Evolutionary conservation across 257 asterid genomes (phyloP).

Genomic region (Solanum chiquidenum): DNA sequence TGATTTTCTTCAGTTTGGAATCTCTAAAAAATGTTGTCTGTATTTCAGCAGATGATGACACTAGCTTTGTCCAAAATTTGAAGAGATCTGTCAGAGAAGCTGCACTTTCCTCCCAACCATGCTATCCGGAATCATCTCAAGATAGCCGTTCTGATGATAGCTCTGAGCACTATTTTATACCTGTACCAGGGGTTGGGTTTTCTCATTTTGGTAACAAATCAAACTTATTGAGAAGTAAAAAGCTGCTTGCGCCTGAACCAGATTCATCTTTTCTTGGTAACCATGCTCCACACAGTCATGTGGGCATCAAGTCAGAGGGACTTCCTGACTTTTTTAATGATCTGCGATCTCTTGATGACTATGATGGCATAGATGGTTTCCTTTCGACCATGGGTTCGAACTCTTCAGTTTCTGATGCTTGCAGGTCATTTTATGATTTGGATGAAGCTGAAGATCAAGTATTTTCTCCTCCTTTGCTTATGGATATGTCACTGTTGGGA

Average conservation of each 20-base stretch:
- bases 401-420: conserved; percentile 72
- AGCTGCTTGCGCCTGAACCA: conserved; percentile 37
- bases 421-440: conserved; percentile 60
- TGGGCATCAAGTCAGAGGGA: conserved; percentile 52
- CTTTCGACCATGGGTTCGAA: conserved; percentile 68
- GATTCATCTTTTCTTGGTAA: conserved; percentile 49
- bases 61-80: conserved; percentile 59
- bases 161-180: conserved; percentile 85
- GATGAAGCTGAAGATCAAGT: conserved; percentile 80
- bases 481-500: conserved; percentile 60
- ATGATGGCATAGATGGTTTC: conserved; percentile 39
- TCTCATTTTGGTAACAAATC: conserved; percentile 39
- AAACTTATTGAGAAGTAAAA: conserved; percentile 40
- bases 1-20: not conserved
- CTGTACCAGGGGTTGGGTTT: conserved; percentile 59
- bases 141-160: conserved; percentile 83
- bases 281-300: conserved; percentile 29
- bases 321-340: conserved; percentile 47
- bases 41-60: conserved; percentile 54
- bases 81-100: conserved; percentile 95
- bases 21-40: not conserved
- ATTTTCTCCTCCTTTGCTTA: conserved; percentile 88
- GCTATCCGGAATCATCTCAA: conserved; percentile 57
- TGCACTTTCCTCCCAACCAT: conserved; percentile 56
- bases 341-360: conserved; percentile 63